phyloP scores from a whole-genome alignment of 2,329 filamentous ascomycete species.

The Paracorniculantispora psalliotae region DNA sequence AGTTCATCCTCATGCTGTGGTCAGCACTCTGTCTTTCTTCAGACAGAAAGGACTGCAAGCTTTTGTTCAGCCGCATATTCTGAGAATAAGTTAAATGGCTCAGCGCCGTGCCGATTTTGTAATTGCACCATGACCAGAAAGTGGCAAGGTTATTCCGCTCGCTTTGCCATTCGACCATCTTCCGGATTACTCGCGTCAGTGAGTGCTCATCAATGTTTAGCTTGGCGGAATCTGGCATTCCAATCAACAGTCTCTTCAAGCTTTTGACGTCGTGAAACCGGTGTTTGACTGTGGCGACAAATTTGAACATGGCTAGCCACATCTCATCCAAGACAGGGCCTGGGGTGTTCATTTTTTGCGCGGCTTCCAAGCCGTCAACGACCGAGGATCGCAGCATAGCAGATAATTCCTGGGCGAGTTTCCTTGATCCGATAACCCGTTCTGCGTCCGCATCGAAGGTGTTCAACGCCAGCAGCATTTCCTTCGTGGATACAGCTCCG shows the following conservation, averaged over 20 bases:
- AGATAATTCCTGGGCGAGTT: no score
- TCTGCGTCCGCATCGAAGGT: constrained; percentile 1
- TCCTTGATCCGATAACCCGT: no score
- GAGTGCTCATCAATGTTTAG: not conserved
- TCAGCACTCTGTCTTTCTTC: no score
- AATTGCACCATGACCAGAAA: constrained; percentile 4
- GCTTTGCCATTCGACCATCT: not conserved
- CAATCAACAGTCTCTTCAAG: not conserved
- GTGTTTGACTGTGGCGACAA: not conserved
- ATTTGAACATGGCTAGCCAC: constrained; percentile 8
- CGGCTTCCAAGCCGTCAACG: not conserved
- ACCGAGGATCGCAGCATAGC: constrained; percentile 2
- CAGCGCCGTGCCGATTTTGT: constrained; percentile 1
- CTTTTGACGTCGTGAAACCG: constrained; percentile 8
- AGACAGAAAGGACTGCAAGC: no score
- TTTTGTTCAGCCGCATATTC: no score
- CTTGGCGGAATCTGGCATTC: not conserved
- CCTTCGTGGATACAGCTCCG: not conserved
- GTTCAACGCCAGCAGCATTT: constrained; percentile 1
- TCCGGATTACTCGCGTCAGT: not conserved
- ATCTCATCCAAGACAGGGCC: constrained; percentile 2
- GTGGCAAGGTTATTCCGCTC: not conserved
- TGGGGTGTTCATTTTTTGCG: not conserved
- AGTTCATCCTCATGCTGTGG: constrained; percentile 12
- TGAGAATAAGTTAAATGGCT: no score